Percentiles rank a stretch among this genome's conserved stretches.
Conservation (phyloP, 371 early-diverging fungal genomes). For the Sporodiniella umbellata region DNA sequence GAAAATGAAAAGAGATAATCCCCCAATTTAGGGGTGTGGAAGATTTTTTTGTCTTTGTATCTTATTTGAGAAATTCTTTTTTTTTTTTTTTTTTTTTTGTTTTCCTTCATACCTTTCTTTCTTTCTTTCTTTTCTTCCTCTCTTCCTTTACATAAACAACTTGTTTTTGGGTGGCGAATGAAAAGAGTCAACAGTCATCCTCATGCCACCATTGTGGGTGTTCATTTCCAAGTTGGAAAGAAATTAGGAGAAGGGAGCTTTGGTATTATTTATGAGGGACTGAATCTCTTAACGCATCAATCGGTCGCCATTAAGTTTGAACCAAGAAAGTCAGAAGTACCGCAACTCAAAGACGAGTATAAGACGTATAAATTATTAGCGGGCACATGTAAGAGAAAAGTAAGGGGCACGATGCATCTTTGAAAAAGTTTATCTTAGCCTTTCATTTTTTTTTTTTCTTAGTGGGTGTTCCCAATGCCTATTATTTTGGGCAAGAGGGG, state of each 20-base stretch:
- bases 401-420: conserved; percentile 45
- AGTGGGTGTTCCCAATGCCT: conserved; percentile 86
- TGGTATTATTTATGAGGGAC: conserved; percentile 97
- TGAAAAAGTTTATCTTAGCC: too few relatives aligned
- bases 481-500: conserved; percentile 97
- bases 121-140: background rate
- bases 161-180: conserved; percentile 15
- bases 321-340: conserved; percentile 83
- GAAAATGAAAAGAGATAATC: too few relatives aligned
- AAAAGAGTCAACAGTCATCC: conserved; percentile 12
- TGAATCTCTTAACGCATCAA: conserved; percentile 66
- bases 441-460: conserved; percentile 18
- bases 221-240: conserved; percentile 92
- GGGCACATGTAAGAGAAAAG: conserved; percentile 71
- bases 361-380: conserved; percentile 79
- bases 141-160: background rate
- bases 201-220: conserved; percentile 81
- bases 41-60: background rate
- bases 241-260: conserved; percentile 97
- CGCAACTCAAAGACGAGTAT: conserved; percentile 87
- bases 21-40: too few relatives aligned
- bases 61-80: background rate
- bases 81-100: background rate
- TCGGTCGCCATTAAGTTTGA: conserved; percentile 88
- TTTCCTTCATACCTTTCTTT: background rate